Evolutionary conservation across 345 rosid species (phyloP), one percentile per base, ranked within the genome.

Genomic region (Lumnitzera littorea): DNA sequence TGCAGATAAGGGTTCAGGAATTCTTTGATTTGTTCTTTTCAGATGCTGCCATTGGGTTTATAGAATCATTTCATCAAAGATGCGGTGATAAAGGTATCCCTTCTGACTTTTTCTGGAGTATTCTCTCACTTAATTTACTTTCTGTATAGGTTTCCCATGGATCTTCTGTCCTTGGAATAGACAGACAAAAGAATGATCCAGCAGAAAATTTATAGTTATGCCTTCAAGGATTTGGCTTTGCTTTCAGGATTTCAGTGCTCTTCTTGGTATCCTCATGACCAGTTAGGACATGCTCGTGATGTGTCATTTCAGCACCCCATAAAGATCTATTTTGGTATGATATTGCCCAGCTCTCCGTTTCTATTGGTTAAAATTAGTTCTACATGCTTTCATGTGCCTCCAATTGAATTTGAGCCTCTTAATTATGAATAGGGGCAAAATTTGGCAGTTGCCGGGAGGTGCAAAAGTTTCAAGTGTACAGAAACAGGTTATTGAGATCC

Each of bases 241-340:
- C 68, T 68, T 77, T 62, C 87, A 94, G 99, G 88, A 65, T 88
- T 94, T 66, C 79, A 70, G 74, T 84, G 95, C 78, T 69, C 96
- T 67, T 74, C 85, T 27, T 94, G 99, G 99, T 60, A 64, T 60
- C 74, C 78, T 48, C 82, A 88, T 74, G 85, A 86, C 24, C 71
- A 87, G 71, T 80, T 78, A 77, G 91, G 95, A 53, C 85, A 84
- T 71, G 68, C 75, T 12, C 99, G 99, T 70, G 77, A 81, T 48
- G 80, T 84, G 60, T 86, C 85, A 64, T 94, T 94, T 83, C 91
- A 82, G 58, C 99, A 94, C 83, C 99, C 99, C 14, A 90, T 94
- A 69, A 90, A 90, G 82, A 67, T 94, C 50, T 94, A 90, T 75
- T 82, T 94, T 77, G 99, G 99, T 94, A 84, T 36, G 77, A 49